These are phyloP conservation scores for Mycena latifolia DNA, from an alignment of 768 basidiomycete genomes.

Conservation along the genomic window DNA sequence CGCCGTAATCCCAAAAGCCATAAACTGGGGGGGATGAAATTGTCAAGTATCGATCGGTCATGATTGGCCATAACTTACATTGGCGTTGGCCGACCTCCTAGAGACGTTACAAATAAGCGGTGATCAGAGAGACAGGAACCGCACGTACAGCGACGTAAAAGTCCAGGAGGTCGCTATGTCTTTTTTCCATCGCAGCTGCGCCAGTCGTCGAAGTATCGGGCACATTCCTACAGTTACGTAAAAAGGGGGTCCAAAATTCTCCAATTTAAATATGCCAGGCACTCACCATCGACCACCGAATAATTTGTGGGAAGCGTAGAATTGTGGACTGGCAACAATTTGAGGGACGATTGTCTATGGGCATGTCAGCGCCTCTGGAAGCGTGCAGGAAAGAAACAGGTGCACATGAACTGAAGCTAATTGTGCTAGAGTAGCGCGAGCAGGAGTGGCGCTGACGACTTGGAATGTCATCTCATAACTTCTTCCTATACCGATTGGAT, in stretches of 20 bases:
- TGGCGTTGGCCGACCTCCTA: slow-evolving; percentile 27
- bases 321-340: slow-evolving; percentile 48
- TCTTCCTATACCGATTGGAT: slow-evolving; percentile 51
- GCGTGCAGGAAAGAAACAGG: neutral
- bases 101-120: neutral
- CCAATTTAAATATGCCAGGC: no score
- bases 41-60: no score
- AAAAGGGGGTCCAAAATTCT: neutral
- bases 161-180: slow-evolving; percentile 50
- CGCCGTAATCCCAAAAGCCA: slow-evolving; percentile 55
- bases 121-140: neutral
- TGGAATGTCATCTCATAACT: slow-evolving; percentile 52
- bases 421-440: slow-evolving; percentile 43
- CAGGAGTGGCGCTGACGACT: slow-evolving; percentile 49
- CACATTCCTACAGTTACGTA: slow-evolving; percentile 39
- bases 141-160: slow-evolving; percentile 45
- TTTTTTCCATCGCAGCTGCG: slow-evolving; percentile 48
- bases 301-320: slow-evolving; percentile 50
- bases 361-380: neutral
- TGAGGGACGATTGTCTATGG: slow-evolving; percentile 48
- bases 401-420: slow-evolving; percentile 47
- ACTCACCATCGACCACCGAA: slow-evolving; percentile 49
- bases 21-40: no score
- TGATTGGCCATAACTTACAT: no score
- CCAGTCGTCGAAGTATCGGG: slow-evolving; percentile 48